phyloP scores from a whole-genome alignment of 495 filamentous ascomycete species.

The Penicillium herquei region DNA sequence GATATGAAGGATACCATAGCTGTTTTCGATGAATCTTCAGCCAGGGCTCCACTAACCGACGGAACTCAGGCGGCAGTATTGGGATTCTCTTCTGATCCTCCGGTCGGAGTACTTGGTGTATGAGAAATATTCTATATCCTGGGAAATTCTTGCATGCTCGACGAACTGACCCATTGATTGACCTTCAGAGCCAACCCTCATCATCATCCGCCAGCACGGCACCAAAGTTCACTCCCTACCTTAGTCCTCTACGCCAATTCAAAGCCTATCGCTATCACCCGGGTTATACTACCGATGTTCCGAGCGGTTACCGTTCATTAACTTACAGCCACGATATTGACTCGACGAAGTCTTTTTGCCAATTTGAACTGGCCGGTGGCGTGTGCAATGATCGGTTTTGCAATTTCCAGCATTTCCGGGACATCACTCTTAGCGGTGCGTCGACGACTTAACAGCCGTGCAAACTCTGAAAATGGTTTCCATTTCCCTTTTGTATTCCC shows the following conservation, averaged over 20 bases:
- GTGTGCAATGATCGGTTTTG: conserved; percentile 72
- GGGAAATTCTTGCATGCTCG: conserved; percentile 9
- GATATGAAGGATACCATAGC: conserved; percentile 9
- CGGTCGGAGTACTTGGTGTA: conserved; percentile 39
- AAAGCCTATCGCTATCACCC: conserved; percentile 88
- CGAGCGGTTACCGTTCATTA: conserved; percentile 79
- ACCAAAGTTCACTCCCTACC: conserved; percentile 68
- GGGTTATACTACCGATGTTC: conserved; percentile 62
- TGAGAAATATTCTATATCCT: conserved; percentile 22
- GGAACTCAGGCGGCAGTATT: conserved; percentile 27
- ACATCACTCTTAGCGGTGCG: conserved; percentile 80
- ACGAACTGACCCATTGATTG: conserved; percentile 14
- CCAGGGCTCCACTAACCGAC: conserved; percentile 32
- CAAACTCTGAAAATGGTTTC: conserved; percentile 17
- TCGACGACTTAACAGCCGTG: conserved; percentile 44
- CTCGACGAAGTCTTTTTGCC: conserved; percentile 67
- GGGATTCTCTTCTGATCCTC: conserved; percentile 19
- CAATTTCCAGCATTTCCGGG: conserved; percentile 75
- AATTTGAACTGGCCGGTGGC: conserved; percentile 67
- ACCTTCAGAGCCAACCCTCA: conserved; percentile 22
- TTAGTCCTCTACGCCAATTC: conserved; percentile 79
- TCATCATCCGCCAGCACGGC: conserved; percentile 6
- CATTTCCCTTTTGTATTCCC: conserved; percentile 11
- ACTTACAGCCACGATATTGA: conserved; percentile 91
- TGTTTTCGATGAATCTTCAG: conserved; percentile 15